Evolutionary conservation across 208 protist genomes (phyloP), one percentile per base, ranked within the genome.

Genomic region (Trypanosoma melophagium): DNA sequence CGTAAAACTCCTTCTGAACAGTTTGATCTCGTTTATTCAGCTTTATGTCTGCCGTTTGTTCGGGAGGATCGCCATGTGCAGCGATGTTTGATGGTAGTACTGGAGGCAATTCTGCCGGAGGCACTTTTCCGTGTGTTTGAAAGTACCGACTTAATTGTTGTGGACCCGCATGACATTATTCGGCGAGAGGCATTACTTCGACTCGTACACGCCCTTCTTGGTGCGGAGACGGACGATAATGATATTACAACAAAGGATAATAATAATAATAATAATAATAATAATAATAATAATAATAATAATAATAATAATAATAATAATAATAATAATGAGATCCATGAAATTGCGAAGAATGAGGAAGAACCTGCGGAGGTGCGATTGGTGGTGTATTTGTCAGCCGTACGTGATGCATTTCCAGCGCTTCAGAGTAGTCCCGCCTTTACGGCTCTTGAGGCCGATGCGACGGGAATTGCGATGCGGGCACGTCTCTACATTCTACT

Each of bases 11-110:
- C 82, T 3, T 65, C 76, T 1, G 82, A 87, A 47, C 86, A 93
- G 75, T 95, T 92, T 66, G 85, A 92, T 54, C 61, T 89, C 31
- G 80, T 92, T 47, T 95, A 93, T 75, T 25, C 50, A 9, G 86
- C 90, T 10, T 83, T 95, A 12, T 90, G 86, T 58, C 68, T 89
- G n/a, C 90, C 90, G 3, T 59, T 74, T 25, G 70, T 71, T 7
- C 40, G 53, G 35, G 40, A 66, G n/a, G 74, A 85, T 57, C 66
- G 49, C 0, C 62, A 79, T n/a, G 42, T 95, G 25, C 74, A 81
- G 21, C 84, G 87, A 0, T 63, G 64, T 22, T 79, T 95, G 3
- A 68, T 90, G 52, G 77, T 92, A 0, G 70, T 95, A 0, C 76
- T 95, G 19, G 76, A 88, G 74, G 78, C 79, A 7, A 65, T 93